Evolutionary conservation across 2,329 filamentous ascomycete species (phyloP).

Genomic region (Fusarium camptoceras): DNA sequence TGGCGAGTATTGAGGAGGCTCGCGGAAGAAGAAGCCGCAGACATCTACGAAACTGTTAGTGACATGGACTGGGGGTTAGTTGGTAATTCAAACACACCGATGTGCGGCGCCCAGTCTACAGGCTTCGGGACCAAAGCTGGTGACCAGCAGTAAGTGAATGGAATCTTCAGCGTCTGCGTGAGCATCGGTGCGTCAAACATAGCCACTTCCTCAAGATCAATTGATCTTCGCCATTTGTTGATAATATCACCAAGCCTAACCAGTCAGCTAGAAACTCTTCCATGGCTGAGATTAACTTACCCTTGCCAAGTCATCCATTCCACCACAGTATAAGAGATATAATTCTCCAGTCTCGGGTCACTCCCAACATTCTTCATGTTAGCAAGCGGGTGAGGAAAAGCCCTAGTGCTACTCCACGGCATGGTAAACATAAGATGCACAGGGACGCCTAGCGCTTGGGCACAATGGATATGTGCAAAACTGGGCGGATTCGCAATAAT

Average conservation of each 20-base stretch:
- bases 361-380: constrained; percentile 68
- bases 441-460: constrained; percentile 57
- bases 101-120: neutral
- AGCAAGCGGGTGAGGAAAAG: constrained; percentile 78
- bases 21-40: neutral
- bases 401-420: constrained; percentile 80
- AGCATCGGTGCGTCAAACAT: constrained; percentile 64
- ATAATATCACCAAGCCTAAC: constrained; percentile 36
- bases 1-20: neutral
- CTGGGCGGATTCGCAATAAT: constrained; percentile 65
- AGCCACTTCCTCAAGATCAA: constrained; percentile 66
- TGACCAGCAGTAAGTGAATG: neutral
- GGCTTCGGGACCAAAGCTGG: neutral
- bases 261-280: neutral
- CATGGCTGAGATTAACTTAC: neutral
- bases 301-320: constrained; percentile 85
- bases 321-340: constrained; percentile 76
- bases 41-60: neutral
- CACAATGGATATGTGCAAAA: constrained; percentile 63
- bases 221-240: constrained; percentile 30
- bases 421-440: constrained; percentile 68
- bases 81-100: neutral
- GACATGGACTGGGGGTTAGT: accelerated
- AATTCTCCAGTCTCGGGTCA: constrained; percentile 65
- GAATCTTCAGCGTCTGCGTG: neutral